phyloP scores from a whole-genome alignment of 163 green algal genomes.

The Scenedesmus sp. region DNA sequence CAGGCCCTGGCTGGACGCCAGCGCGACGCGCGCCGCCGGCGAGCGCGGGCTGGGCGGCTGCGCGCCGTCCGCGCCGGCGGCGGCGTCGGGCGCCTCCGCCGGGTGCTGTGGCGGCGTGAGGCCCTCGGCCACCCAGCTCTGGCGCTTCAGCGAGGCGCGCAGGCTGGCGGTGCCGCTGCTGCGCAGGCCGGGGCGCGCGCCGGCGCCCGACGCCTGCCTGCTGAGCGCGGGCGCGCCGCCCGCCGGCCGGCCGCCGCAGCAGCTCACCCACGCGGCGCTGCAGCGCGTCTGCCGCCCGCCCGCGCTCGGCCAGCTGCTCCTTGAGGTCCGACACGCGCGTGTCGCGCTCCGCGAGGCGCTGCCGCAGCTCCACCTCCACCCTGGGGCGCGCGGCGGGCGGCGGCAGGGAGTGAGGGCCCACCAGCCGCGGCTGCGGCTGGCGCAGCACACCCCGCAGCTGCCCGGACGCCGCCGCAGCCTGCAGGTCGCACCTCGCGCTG shows the following conservation, averaged over 20 bases:
- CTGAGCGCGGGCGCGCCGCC: neutral
- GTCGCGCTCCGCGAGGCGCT: conserved; percentile 68
- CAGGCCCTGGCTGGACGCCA: conserved; percentile 3
- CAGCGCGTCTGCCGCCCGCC: conserved; percentile 25
- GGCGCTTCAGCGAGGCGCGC: no score
- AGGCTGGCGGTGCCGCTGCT: neutral
- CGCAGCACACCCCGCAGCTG: neutral
- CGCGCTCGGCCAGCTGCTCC: conserved; percentile 51
- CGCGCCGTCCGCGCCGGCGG: no score
- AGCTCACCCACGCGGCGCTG: conserved; percentile 34
- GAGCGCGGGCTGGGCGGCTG: no score
- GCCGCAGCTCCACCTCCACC: conserved; percentile 68
- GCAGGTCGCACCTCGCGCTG: conserved; percentile 59
- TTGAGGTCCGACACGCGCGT: conserved; percentile 71
- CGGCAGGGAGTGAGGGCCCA: neutral
- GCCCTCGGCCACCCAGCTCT: no score
- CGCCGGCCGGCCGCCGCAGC: neutral
- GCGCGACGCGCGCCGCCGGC: neutral
- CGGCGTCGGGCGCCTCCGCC: no score
- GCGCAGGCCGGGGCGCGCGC: neutral
- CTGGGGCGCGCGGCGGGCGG: no score
- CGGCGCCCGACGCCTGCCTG: neutral
- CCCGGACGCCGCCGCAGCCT: no score
- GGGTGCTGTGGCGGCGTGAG: no score
- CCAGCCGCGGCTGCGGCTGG: no score